Evolutionary conservation across 2,329 filamentous ascomycete species (phyloP).

Genomic region (Monosporascus sp.): DNA sequence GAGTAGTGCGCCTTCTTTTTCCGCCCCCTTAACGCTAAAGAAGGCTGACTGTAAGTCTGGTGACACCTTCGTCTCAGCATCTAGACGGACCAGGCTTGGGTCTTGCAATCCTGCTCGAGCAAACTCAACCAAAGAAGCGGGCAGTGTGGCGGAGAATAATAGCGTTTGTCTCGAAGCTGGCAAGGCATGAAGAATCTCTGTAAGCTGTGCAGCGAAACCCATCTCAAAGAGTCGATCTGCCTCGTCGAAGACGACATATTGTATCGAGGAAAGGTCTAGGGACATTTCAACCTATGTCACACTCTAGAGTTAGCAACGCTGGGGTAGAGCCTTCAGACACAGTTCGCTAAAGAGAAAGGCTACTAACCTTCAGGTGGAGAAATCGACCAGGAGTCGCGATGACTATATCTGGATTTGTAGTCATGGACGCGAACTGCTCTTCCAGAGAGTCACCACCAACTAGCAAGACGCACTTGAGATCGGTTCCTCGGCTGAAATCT

Average conservation of each 20-base stretch:
- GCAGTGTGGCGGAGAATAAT: conserved; percentile 91
- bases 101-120: conserved; percentile 90
- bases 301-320: too few species aligned
- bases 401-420: conserved; percentile 91
- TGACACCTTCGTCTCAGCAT: conserved; percentile 93
- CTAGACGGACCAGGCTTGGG: conserved; percentile 80
- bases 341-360: too few species aligned
- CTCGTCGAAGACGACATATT: conserved; percentile 96
- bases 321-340: too few species aligned
- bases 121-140: conserved; percentile 92
- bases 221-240: conserved; percentile 97
- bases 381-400: conserved; percentile 97
- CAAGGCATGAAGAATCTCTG: conserved; percentile 86
- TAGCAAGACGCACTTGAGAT: conserved; percentile 79
- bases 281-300: conserved; percentile 67
- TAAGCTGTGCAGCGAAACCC: conserved; percentile 91
- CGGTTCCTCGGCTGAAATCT: conserved; percentile 84
- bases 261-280: conserved; percentile 82
- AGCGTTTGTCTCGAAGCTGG: conserved; percentile 82
- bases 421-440: conserved; percentile 91
- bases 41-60: conserved; percentile 94
- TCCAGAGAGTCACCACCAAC: conserved; percentile 81
- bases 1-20: conserved; percentile 89
- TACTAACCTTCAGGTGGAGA: conserved; percentile 72
- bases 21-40: conserved; percentile 84